These are phyloP conservation scores for Deuterostichococcus epilithicus DNA, from an alignment of 139 green algal species.

Conservation along the genomic window DNA sequence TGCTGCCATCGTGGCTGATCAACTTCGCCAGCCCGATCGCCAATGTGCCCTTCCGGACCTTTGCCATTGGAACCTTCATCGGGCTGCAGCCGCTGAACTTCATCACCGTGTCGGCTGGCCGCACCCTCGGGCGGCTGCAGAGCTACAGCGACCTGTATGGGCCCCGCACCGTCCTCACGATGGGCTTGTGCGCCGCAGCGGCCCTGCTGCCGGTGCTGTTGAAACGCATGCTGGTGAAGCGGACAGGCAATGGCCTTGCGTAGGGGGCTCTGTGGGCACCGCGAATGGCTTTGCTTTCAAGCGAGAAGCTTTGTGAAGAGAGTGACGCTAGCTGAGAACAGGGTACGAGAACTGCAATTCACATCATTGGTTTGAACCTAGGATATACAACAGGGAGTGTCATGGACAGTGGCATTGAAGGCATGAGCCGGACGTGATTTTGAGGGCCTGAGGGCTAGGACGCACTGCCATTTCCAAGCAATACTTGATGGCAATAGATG, in stretches of 20 bases:
- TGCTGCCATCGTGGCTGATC: constrained; percentile 35
- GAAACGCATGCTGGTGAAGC: neutral
- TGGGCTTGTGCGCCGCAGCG: neutral
- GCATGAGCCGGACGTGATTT: too few species aligned
- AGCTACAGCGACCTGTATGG: constrained; percentile 5
- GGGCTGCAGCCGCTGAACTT: constrained; percentile 25
- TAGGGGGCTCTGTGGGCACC: too few species aligned
- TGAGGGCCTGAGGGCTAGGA: too few species aligned
- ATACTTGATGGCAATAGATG: too few species aligned
- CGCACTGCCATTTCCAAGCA: too few species aligned
- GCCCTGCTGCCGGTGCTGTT: constrained; percentile 1
- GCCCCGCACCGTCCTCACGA: neutral
- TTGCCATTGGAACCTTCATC: constrained; percentile 7
- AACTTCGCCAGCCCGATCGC: constrained; percentile 13
- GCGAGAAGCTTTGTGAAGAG: too few species aligned
- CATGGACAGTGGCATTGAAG: too few species aligned
- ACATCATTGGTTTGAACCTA: too few species aligned
- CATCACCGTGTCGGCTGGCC: constrained; percentile 13
- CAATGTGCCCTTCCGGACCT: constrained; percentile 15
- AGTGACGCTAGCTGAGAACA: too few species aligned
- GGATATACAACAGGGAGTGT: too few species aligned
- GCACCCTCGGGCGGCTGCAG: constrained; percentile 6
- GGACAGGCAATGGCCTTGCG: neutral
- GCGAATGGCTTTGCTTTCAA: too few species aligned
- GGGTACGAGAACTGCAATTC: too few species aligned